Percentiles rank a stretch among this genome's conserved stretches.
These are phyloP conservation scores for Phytophthora nicotianae DNA, from an alignment of 352 stramenopile genomes.

Conservation along the genomic window DNA sequence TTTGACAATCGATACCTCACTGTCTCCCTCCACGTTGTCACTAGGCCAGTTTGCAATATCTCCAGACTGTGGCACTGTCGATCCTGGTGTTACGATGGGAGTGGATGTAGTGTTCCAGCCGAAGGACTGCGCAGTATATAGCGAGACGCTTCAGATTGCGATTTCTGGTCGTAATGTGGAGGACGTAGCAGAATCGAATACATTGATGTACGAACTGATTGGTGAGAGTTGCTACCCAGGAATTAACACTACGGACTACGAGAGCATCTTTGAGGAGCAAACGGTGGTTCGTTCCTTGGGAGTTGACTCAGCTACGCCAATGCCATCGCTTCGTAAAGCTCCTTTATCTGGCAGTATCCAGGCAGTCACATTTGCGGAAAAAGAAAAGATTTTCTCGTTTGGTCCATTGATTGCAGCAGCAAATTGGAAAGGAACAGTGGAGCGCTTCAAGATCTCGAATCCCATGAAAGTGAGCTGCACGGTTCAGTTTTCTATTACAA, in stretches of 20 bases:
- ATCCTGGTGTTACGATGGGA: constrained; percentile 77
- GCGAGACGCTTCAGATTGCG: constrained; percentile 69
- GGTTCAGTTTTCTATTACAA: constrained; percentile 83
- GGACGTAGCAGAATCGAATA: constrained; percentile 45
- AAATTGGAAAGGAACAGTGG: constrained; percentile 78
- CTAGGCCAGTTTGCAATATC: constrained; percentile 84
- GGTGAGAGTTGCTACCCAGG: constrained; percentile 94
- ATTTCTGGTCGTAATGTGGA: constrained; percentile 77
- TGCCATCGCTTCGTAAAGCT: constrained; percentile 16
- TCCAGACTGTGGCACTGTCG: constrained; percentile 78
- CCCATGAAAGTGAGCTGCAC: constrained; percentile 93
- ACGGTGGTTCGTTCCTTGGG: constrained; percentile 86
- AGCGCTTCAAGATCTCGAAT: constrained; percentile 96
- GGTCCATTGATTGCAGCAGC: constrained; percentile 75
- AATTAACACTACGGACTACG: constrained; percentile 87
- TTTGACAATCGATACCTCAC: constrained; percentile 47
- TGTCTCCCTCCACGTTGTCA: constrained; percentile 44
- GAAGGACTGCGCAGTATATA: constrained; percentile 72
- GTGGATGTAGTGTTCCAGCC: constrained; percentile 88
- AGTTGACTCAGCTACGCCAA: constrained; percentile 32
- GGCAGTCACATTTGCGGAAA: constrained; percentile 83
- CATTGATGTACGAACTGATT: constrained; percentile 85
- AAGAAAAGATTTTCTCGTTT: constrained; percentile 89
- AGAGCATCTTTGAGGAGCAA: constrained; percentile 96
- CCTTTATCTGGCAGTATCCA: constrained; percentile 42